Evolutionary conservation across 2,329 filamentous ascomycete genomes (phyloP), one percentile per base, ranked within the genome.

Genomic region (Aspergillus cejpii): DNA sequence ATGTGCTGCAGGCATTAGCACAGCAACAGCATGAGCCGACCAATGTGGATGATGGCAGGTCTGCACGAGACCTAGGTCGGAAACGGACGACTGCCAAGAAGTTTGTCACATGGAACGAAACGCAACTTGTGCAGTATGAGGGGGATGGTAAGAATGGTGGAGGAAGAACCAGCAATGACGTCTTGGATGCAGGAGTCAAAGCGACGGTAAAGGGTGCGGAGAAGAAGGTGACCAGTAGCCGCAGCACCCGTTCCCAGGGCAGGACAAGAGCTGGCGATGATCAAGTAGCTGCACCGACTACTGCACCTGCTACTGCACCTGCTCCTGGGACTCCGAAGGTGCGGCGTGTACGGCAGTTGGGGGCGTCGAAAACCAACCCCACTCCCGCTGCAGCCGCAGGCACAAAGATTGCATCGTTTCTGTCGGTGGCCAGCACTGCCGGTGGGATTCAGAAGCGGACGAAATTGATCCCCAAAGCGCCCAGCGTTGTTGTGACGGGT

Each of bases 31-130:
- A 44, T 29, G 43, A 43, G 2, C 21, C 31, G n/a, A n/a, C n/a
- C 5, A 28, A 40, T n/a, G 19, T 45, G 7, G 48, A 45, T 14
- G 41, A 38, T 33, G 40, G 46, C 15, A 34, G 44, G 23, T 24
- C 40, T 33, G 45, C 39, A 24, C 14, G 28, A 11, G 39, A 45
- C 14, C 19, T 42, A 1, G 21, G 20, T n/a, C 43, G 44, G 21
- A 45, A 47, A 37, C 48, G 39, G 6, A 41, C 26, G 6, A 44
- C 42, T 21, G 38, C 45, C n/a, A 52, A 50, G 34, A 68, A 67
- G 47, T 53, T 48, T 15, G 66, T 69, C 21, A 57, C 56, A n/a
- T 69, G 66, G 66, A 65, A 66, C 20, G 62, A 67, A 3, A 54
- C 63, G 27, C 61, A 57, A n/a, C 59, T 68, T 6, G 65, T 60